A percentile compares a stretch with the other conserved stretches of the same genome.
These are phyloP conservation scores for Corymbia citriodora DNA, from an alignment of 441 rosid species.

Conservation along the genomic window DNA sequence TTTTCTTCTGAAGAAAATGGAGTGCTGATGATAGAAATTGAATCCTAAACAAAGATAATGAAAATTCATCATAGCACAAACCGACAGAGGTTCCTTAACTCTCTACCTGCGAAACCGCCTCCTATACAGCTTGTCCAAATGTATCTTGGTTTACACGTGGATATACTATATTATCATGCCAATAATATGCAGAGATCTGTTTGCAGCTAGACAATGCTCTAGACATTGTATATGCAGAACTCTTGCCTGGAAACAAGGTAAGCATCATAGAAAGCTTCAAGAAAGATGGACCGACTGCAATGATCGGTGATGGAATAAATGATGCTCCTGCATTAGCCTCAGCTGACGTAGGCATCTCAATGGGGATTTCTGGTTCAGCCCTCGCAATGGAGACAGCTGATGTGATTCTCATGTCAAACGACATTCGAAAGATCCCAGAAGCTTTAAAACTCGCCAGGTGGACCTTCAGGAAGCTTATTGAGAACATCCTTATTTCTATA, in stretches of 20 bases:
- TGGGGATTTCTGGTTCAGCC: slow-evolving; percentile 93
- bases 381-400: slow-evolving; percentile 80
- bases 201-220: slow-evolving; percentile 56
- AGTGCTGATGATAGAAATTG: background rate
- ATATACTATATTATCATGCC: background rate
- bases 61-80: background rate
- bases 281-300: slow-evolving; percentile 59
- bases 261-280: slow-evolving; percentile 46
- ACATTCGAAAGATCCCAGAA: slow-evolving; percentile 63
- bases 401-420: slow-evolving; percentile 81
- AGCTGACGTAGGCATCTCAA: slow-evolving; percentile 85
- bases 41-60: background rate
- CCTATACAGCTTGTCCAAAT: background rate
- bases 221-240: slow-evolving; percentile 60
- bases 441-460: slow-evolving; percentile 51
- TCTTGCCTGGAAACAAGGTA: slow-evolving; percentile 71
- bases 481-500: too few species aligned
- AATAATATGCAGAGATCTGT: background rate
- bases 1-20: background rate
- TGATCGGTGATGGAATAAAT: slow-evolving; percentile 89
- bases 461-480: slow-evolving; percentile 40
- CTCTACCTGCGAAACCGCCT: background rate
- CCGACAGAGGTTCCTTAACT: background rate
- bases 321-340: slow-evolving; percentile 89
- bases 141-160: background rate